phyloP scores from a whole-genome alignment of 495 filamentous ascomycete species.

The Xylaria grammica region DNA sequence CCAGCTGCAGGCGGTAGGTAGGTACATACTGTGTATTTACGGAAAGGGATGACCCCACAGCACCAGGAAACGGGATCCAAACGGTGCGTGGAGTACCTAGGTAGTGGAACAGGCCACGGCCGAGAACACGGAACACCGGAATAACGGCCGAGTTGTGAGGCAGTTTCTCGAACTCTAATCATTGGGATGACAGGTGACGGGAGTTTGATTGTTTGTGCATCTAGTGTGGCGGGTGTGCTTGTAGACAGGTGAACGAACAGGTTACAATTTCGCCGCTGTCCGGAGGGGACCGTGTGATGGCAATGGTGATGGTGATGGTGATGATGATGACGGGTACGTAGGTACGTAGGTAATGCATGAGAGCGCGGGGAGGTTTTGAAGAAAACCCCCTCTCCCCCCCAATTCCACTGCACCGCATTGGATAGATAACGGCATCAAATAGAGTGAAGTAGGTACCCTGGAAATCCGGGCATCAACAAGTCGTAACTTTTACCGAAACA shows the following conservation, averaged over 20 bases:
- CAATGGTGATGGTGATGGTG: not conserved
- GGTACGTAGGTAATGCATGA: not conserved
- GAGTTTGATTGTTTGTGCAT: not conserved
- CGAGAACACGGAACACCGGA: slow-evolving; percentile 4
- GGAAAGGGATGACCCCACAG: slow-evolving; percentile 11
- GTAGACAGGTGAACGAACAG: not conserved
- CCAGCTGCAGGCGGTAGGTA: no score
- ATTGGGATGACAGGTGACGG: not conserved
- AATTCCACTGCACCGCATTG: no score
- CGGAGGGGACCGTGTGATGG: not conserved
- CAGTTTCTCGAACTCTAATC: not conserved
- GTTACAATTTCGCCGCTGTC: no score
- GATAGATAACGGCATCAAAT: not conserved
- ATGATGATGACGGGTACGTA: not conserved
- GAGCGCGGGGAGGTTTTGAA: not conserved
- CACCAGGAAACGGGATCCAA: slow-evolving; percentile 13
- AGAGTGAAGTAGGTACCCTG: slow-evolving; percentile 12
- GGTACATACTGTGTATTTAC: no score
- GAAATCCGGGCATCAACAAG: not conserved
- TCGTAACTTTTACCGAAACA: not conserved
- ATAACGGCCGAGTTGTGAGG: slow-evolving; percentile 3
- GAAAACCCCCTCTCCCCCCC: not conserved
- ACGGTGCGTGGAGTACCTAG: slow-evolving; percentile 10
- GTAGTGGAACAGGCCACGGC: slow-evolving; percentile 8
- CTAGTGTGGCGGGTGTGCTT: not conserved